Base-by-base conservation (phyloP, 768 basidiomycete genomes). In the Rhodocollybia butyracea region DNA sequence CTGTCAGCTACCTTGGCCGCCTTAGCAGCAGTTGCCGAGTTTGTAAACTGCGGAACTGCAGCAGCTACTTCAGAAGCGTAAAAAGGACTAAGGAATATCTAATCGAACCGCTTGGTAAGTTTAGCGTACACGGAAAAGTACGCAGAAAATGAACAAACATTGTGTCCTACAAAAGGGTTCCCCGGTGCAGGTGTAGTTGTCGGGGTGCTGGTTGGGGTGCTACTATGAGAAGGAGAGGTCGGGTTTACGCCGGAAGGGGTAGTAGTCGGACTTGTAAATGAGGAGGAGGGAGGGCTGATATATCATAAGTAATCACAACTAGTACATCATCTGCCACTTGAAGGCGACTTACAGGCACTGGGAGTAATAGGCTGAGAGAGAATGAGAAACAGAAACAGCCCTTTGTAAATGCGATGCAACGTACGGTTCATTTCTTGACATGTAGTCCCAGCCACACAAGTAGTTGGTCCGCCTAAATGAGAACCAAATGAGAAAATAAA, bases 21-120 rank as follows among this genome's bases (percentile, higher is more conserved):
- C 67, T 83, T 80, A 21, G 83, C 70, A 42, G 73, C 71, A 46
- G 71, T 66, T 22, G 77, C 76, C 1, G 83, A 26, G 60, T 84
- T 79, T 46, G 73, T 70, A 62, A 85, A 82, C 19, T 61, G 53
- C 13, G 69, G 71, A 24, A 77, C 80, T 11, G 81, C 84, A 27
- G 79, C 75, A 3, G 60, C 57, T 52, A 85, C 75, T 66, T 86
- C 84, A 48, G 68, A 65, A 36, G 80, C 77, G 61, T 85, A 86
- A 70, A 73, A 80, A 6, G 83, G 82, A 51, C 74, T 77, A 47
- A 83, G 65, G 68, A 75, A 85, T 53, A 76, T 65, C 79, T 82
- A 45, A 15, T 38, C 40, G 21, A 31, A 21, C 24, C 27, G 17
- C 39, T 2, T 17, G 34, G 54, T n/a, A 40, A 46, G 57, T 13